phyloP scores from a whole-genome alignment of 208 protist species.

The Herpetomonas samuelpessoai region DNA sequence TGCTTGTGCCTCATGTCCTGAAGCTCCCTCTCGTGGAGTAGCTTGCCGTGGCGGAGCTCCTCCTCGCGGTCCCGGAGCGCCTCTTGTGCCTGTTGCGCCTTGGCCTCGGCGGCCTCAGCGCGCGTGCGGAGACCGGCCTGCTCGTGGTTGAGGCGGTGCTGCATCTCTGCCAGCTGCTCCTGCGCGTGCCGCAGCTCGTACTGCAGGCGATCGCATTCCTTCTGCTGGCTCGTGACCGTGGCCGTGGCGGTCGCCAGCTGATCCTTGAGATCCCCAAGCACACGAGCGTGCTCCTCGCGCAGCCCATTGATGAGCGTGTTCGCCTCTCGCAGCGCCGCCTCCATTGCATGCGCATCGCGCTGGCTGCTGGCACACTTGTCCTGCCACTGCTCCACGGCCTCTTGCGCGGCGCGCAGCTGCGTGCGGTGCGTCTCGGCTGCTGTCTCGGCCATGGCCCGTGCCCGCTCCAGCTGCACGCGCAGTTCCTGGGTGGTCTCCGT shows the following conservation, averaged over 20 bases:
- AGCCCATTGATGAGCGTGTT: slow-evolving; percentile 8
- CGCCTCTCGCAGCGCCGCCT: slow-evolving; percentile 21
- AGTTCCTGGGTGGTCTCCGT: slow-evolving; percentile 15
- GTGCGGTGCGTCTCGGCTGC: slow-evolving; percentile 12
- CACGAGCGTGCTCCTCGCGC: slow-evolving; percentile 19
- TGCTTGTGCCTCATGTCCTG: slow-evolving; percentile 36
- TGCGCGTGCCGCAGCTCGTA: slow-evolving; percentile 40
- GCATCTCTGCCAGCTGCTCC: slow-evolving; percentile 30
- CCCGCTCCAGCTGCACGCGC: slow-evolving; percentile 13
- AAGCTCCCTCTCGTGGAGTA: slow-evolving; percentile 40
- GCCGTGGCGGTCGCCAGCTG: slow-evolving; percentile 28
- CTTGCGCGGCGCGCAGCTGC: slow-evolving; percentile 23
- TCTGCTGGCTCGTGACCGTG: slow-evolving; percentile 15
- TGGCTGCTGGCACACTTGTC: slow-evolving; percentile 20
- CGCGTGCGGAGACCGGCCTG: slow-evolving; percentile 21
- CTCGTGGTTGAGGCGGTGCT: slow-evolving; percentile 30
- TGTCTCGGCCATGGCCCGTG: slow-evolving; percentile 13
- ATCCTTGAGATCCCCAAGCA: slow-evolving; percentile 33
- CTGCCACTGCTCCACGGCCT: slow-evolving; percentile 20
- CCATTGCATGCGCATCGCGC: slow-evolving; percentile 22
- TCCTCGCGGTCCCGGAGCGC: slow-evolving; percentile 59
- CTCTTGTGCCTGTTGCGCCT: slow-evolving; percentile 27
- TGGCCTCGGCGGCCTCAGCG: slow-evolving; percentile 32
- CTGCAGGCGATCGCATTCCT: slow-evolving; percentile 39
- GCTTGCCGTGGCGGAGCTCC: slow-evolving; percentile 23